Conservation (phyloP, 1,284 basidiomycete species). For the Leccinum subrobustum region DNA sequence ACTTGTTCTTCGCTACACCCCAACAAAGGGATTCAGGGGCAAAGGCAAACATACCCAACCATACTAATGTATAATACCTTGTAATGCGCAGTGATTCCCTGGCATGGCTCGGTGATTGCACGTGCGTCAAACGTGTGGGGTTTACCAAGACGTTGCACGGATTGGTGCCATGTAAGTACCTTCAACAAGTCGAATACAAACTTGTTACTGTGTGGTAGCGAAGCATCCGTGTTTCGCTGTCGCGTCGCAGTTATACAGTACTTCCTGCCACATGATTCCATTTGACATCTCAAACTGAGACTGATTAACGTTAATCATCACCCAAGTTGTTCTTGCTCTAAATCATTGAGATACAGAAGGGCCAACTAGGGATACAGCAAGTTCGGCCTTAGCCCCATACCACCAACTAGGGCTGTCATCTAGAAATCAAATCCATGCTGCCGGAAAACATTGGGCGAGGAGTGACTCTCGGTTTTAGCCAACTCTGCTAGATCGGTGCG, state of each 20-base stretch:
- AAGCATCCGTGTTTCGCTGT: no score
- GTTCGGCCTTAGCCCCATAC: background rate
- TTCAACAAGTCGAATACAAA: background rate
- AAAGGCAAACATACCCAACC: background rate
- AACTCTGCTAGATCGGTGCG: constrained; percentile 63
- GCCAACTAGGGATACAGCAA: background rate
- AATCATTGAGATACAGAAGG: background rate
- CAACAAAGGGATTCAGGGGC: no score
- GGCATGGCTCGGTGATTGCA: constrained; percentile 85
- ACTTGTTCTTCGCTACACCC: no score
- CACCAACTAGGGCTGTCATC: constrained; percentile 14
- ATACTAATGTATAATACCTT: background rate
- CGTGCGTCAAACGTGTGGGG: constrained; percentile 80
- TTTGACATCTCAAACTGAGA: no score
- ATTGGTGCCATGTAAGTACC: no score
- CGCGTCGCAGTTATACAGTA: no score
- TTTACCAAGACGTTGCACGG: constrained; percentile 80
- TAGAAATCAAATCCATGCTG: constrained; percentile 86
- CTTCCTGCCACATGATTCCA: no score
- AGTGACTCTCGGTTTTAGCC: constrained; percentile 52
- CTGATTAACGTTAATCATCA: no score
- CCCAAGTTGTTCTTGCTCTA: background rate
- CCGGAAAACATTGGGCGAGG: constrained; percentile 66
- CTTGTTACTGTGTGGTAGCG: no score
- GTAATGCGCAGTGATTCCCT: constrained; percentile 62